Evolutionary conservation across 2,329 filamentous ascomycete species (phyloP).

Genomic region (Ophiostoma australiae): DNA sequence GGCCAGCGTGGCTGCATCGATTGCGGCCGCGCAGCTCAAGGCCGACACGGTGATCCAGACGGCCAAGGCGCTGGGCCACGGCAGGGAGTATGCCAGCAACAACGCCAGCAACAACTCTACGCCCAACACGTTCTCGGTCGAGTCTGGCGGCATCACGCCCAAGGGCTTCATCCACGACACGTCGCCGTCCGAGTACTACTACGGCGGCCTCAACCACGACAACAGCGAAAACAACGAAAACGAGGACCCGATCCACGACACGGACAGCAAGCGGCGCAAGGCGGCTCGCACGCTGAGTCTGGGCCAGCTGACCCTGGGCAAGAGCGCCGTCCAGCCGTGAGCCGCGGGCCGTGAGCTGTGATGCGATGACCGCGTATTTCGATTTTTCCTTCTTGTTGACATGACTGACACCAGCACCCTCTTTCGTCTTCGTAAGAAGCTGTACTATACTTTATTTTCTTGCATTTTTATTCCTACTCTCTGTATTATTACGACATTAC

Average conservation of each 20-base stretch:
- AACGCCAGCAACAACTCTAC: not conserved
- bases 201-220: constrained; percentile 21
- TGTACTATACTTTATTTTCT: constrained; percentile 6
- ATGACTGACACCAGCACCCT: not conserved
- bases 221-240: constrained; percentile 33
- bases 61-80: constrained; percentile 23
- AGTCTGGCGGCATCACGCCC: constrained; percentile 36
- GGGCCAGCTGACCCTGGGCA: constrained; percentile 49
- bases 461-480: not conserved
- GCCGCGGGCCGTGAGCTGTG: too few relatives aligned
- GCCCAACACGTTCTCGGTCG: constrained; percentile 11
- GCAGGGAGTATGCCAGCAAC: not conserved
- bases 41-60: constrained; percentile 21
- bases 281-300: constrained; percentile 61
- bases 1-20: constrained; percentile 7
- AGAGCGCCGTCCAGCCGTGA: constrained; percentile 24
- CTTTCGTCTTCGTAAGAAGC: not conserved
- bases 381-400: not conserved
- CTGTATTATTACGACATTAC: constrained; percentile 8
- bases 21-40: constrained; percentile 19
- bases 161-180: constrained; percentile 36
- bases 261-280: constrained; percentile 40
- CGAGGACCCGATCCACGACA: constrained; percentile 19
- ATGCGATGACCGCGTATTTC: not conserved
- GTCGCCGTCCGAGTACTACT: constrained; percentile 30